phyloP scores from a whole-genome alignment of 331 rosid genomes.

The Cydonia oblonga region DNA sequence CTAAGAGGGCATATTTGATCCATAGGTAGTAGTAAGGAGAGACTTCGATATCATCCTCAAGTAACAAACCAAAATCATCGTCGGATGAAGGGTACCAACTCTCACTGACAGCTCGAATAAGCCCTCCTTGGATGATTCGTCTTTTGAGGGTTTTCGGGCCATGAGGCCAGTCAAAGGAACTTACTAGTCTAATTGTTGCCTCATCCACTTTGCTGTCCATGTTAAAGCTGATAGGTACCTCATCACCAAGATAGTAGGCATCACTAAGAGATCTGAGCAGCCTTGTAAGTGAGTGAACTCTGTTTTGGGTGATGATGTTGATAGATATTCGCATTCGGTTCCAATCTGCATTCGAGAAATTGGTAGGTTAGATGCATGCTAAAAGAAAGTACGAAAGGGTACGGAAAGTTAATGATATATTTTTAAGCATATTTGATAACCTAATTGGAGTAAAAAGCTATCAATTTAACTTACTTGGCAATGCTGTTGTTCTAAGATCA shows the following conservation, averaged over 20 bases:
- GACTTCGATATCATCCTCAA: conserved; percentile 92
- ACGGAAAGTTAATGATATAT: neutral
- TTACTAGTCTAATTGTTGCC: conserved; percentile 55
- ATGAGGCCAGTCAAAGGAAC: conserved; percentile 82
- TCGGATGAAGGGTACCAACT: conserved; percentile 95
- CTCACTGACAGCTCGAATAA: conserved; percentile 88
- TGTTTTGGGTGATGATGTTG: conserved; percentile 82
- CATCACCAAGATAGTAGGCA: conserved; percentile 90
- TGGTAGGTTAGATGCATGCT: neutral
- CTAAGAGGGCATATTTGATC: conserved; percentile 87
- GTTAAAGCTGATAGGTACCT: conserved; percentile 69
- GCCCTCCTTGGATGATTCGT: conserved; percentile 96
- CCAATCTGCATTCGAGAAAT: conserved; percentile 54
- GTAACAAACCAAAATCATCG: conserved; percentile 74
- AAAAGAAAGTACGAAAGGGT: too few relatives aligned
- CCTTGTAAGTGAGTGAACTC: conserved; percentile 58
- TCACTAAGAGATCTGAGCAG: conserved; percentile 68
- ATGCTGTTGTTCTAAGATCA: conserved; percentile 68
- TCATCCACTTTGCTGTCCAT: conserved; percentile 91
- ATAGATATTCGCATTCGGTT: conserved; percentile 64
- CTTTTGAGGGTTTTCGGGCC: conserved; percentile 80
- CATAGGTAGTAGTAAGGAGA: conserved; percentile 91
- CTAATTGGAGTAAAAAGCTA: neutral
- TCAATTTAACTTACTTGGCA: conserved; percentile 54
- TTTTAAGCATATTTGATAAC: neutral